Evolutionary conservation across 768 basidiomycete species (phyloP).

Genomic region (Suillus subaureus): DNA sequence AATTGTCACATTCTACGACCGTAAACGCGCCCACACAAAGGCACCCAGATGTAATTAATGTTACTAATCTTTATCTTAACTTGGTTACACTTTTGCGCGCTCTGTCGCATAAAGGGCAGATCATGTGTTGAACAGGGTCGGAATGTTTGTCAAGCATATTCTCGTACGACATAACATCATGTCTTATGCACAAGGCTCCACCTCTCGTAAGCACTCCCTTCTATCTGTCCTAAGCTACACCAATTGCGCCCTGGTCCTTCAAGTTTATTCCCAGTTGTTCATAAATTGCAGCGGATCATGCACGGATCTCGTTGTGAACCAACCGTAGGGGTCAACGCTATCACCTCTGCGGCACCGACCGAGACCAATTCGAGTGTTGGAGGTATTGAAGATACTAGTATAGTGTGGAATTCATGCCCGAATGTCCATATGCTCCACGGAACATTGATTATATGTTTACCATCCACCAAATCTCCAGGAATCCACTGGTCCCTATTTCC

Average conservation of each 20-base stretch:
- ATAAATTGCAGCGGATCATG: conserved; percentile 2
- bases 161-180: conserved; percentile 7
- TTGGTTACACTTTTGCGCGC: not conserved
- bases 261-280: not conserved
- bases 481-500: not conserved
- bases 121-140: not conserved
- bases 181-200: not conserved
- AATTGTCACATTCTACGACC: not conserved
- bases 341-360: conserved; percentile 2
- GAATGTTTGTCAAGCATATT: not conserved
- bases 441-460: not conserved
- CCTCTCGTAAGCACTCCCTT: not conserved
- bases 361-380: not conserved
- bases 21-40: not conserved
- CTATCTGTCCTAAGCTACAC: conserved; percentile 4
- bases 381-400: not conserved
- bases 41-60: not conserved
- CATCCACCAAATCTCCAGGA: not conserved
- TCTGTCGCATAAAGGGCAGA: not conserved
- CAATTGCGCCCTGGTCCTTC: conserved; percentile 1
- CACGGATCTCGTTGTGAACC: not conserved
- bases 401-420: not conserved
- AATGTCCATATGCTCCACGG: not conserved
- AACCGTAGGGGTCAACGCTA: not conserved
- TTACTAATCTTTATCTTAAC: not conserved